Percentiles rank a stretch among this genome's conserved stretches.
These are phyloP conservation scores for Sicyos edulis DNA, from an alignment of 306 rosid species.

Conservation along the genomic window DNA sequence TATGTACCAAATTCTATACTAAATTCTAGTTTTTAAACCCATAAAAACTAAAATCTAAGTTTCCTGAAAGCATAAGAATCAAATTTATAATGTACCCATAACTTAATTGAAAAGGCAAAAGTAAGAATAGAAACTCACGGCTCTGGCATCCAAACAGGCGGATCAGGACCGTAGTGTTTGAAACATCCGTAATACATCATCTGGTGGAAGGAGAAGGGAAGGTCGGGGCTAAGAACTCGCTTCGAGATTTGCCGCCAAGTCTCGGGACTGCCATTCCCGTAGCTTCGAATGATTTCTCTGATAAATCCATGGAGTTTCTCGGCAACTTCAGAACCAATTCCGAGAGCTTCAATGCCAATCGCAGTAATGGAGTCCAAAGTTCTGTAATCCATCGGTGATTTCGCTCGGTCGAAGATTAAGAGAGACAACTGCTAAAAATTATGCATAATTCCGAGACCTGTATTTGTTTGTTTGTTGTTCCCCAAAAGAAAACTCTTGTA, in stretches of 20 bases:
- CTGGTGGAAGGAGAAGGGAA: conserved; percentile 81
- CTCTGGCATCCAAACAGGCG: conserved; percentile 86
- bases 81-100: too few relatives aligned
- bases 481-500: too few relatives aligned
- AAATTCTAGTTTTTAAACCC: too few relatives aligned
- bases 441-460: too few relatives aligned
- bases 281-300: conserved; percentile 30
- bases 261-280: conserved; percentile 49
- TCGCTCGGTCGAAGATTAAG: too few relatives aligned
- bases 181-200: conserved; percentile 68
- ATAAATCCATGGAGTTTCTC: conserved; percentile 39
- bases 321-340: conserved; percentile 37
- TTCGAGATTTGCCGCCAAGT: conserved; percentile 62
- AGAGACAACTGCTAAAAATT: too few relatives aligned
- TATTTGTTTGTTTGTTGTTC: too few relatives aligned
- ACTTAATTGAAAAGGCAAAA: neutral
- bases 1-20: too few relatives aligned
- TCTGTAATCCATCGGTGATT: conserved; percentile 40
- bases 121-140: conserved; percentile 34
- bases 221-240: conserved; percentile 54
- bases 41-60: too few relatives aligned
- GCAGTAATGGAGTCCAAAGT: conserved; percentile 42
- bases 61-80: too few relatives aligned
- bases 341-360: conserved; percentile 55
- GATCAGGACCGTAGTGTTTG: conserved; percentile 65